Evolutionary conservation across 805 yeast genomes (phyloP).

Genomic region (Grigorovia jiainica): DNA sequence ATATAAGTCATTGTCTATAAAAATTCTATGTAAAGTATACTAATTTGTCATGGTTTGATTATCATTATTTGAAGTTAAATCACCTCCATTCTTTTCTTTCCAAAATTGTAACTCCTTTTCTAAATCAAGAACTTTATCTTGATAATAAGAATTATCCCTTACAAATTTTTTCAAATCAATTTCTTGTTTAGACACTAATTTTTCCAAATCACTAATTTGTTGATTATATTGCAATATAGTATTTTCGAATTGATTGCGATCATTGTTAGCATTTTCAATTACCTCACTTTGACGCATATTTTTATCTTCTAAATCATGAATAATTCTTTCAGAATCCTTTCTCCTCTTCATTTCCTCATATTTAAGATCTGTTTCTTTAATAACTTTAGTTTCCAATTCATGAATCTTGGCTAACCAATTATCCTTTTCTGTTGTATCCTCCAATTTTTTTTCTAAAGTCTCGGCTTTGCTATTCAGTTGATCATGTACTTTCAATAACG

Average conservation of each 20-base stretch:
- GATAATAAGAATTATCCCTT: constrained; percentile 47
- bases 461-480: constrained; percentile 40
- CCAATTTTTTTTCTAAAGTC: constrained; percentile 39
- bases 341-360: constrained; percentile 44
- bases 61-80: neutral
- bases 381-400: constrained; percentile 43
- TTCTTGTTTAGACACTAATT: constrained; percentile 36
- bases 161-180: constrained; percentile 38
- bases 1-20: neutral
- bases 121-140: constrained; percentile 41
- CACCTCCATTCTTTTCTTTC: constrained; percentile 31
- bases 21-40: neutral
- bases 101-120: constrained; percentile 53
- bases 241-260: constrained; percentile 45
- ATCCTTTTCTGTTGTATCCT: constrained; percentile 42
- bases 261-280: constrained; percentile 46
- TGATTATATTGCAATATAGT: constrained; percentile 39
- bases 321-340: constrained; percentile 41
- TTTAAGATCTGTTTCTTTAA: constrained; percentile 37
- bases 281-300: constrained; percentile 43
- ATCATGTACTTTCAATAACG: constrained; percentile 45
- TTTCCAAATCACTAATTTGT: constrained; percentile 35
- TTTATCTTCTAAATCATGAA: constrained; percentile 45
- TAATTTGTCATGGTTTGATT: neutral
- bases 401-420: constrained; percentile 50